Base-by-base conservation (phyloP, 169 alveolate genomes). In the Plasmodium adleri region DNA sequence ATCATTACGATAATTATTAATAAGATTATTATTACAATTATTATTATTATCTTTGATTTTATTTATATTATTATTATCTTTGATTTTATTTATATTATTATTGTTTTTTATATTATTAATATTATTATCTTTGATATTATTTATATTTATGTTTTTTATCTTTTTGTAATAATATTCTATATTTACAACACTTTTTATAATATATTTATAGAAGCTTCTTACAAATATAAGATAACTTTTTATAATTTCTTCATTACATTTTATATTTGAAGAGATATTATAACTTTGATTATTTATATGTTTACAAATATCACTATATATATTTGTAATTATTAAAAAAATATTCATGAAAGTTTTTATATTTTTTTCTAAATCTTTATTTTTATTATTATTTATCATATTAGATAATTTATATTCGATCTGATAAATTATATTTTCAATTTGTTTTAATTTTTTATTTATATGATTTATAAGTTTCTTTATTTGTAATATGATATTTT, bases 311-410 rank as follows among this genome's bases (percentile, higher is more conserved):
- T 54, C 68, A 47, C 73, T 58, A 60, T 83, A 83, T 49, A 83
- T 63, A 56, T 22, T 83, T 7, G 91, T 83, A 15, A 83, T 68
- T 20, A 49, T 24, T 58, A 83, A 62, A 49, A 83, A 83, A 17
- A 83, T 17, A 49, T 68, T 49, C 91, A 83, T 83, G 10, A 72
- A 83, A 3, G 68, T 83, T 68, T 54, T 56, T 83, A 56, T 43
- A 68, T 24, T 24, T 67, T 54, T 70, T 43, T 70, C 17, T 28
- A 45, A 13, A 54, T 68, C 70, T 54, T 83, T 54, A 28, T 12
- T 62, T 32, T 58, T 83, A 26, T 28, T 39, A 54, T 52, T 6
- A 68, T 13, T 8, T 45, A 52, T 47, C 20, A 83, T 56, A 13
- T 39, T 24, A 62, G 74, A 28, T 17, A 60, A 68, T 7, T 68